Evolutionary conservation across 129 eudicot species (phyloP).

Genomic region (Chrysanthemum seticuspe): DNA sequence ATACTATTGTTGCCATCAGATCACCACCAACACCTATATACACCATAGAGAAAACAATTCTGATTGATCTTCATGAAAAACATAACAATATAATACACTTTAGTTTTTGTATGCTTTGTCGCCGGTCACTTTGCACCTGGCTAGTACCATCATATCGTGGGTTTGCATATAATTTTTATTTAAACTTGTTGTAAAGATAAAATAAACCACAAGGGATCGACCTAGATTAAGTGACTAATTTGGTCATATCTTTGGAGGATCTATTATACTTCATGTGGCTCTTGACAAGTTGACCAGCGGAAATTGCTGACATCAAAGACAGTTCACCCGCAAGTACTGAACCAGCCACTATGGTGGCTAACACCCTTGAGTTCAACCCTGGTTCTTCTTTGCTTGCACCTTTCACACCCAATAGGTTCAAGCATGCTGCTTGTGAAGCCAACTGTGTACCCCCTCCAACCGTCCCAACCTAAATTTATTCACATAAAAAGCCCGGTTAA

Average conservation of each 20-base stretch:
- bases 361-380: conserved; percentile 51
- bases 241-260: conserved; percentile 40
- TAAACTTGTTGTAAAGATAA: no score
- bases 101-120: no score
- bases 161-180: no score
- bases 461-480: conserved; percentile 42
- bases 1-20: no score
- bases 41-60: no score
- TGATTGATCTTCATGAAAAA: no score
- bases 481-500: no score
- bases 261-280: conserved; percentile 63
- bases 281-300: conserved; percentile 63
- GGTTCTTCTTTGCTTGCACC: conserved; percentile 52
- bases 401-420: conserved; percentile 58
- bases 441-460: conserved; percentile 64
- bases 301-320: conserved; percentile 57
- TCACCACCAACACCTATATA: no score
- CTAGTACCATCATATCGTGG: no score
- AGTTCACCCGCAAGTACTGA: conserved; percentile 62
- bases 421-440: conserved; percentile 62
- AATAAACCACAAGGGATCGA: no score
- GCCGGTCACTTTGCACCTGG: no score
- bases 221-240: conserved; percentile 3
- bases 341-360: conserved; percentile 56
- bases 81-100: no score